Evolutionary conservation across 108 stramenopile species (phyloP).

Genomic region (Aurantiochytrium sp.): DNA sequence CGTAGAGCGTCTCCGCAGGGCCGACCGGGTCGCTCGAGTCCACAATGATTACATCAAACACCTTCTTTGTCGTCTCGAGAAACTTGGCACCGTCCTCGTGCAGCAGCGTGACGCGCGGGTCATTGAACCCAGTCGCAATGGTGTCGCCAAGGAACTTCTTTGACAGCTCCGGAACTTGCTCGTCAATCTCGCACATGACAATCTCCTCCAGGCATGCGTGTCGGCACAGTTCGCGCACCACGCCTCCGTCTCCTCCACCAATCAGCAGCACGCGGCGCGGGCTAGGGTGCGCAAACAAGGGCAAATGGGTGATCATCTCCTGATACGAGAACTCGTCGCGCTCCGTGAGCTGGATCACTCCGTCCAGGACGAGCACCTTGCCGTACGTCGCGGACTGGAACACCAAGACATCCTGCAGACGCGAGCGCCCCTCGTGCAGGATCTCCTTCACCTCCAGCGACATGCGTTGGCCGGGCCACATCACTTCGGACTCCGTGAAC

Average conservation of each 20-base stretch:
- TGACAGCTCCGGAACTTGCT: constrained; percentile 53
- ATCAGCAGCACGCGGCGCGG: constrained; percentile 83
- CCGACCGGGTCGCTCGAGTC: constrained; percentile 85
- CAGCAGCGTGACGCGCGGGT: constrained; percentile 72
- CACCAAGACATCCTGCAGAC: constrained; percentile 89
- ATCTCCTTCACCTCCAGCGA: constrained; percentile 27
- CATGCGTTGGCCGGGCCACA: constrained; percentile 67
- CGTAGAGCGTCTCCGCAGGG: constrained; percentile 86
- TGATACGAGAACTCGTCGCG: constrained; percentile 90
- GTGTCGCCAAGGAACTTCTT: constrained; percentile 66
- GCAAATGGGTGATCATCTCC: constrained; percentile 94
- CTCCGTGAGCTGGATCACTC: constrained; percentile 92
- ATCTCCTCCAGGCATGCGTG: constrained; percentile 68
- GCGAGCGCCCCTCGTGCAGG: constrained; percentile 54
- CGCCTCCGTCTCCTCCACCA: constrained; percentile 96
- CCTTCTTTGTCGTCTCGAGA: constrained; percentile 12
- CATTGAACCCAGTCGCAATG: constrained; percentile 79
- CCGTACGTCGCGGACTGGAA: constrained; percentile 83
- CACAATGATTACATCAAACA: constrained; percentile 68
- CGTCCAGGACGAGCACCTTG: constrained; percentile 87
- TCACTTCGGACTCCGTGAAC: constrained; percentile 69
- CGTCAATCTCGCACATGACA: constrained; percentile 90
- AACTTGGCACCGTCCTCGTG: constrained; percentile 49
- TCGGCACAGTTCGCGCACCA: constrained; percentile 78
- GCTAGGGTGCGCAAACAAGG: constrained; percentile 78